Percentiles rank a stretch among this genome's conserved stretches.
Conservation (phyloP, 164 flowering plant species). For the Dillenia turbinata region DNA sequence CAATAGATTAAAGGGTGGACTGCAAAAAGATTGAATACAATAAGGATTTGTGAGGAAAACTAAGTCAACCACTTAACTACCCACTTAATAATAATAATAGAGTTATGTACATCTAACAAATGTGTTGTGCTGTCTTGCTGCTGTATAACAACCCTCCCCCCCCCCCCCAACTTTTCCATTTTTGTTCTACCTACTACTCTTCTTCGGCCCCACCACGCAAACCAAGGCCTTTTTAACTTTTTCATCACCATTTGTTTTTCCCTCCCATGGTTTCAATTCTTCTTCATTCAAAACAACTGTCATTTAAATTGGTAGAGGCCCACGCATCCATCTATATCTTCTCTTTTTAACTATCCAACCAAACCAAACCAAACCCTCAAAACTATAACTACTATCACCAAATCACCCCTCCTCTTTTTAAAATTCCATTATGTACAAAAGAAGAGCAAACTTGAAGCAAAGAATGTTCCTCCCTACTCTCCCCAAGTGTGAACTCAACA, state of each 20-base stretch:
- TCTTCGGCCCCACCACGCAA: background rate
- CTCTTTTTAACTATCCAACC: constrained; percentile 16
- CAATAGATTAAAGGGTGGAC: too few relatives aligned
- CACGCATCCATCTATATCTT: background rate
- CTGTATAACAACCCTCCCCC: too few relatives aligned
- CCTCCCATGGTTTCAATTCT: constrained; percentile 11
- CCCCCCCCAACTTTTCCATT: too few relatives aligned
- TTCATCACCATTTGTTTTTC: background rate
- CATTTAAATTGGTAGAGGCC: constrained; percentile 8
- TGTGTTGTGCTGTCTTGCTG: too few relatives aligned
- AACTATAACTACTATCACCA: constrained; percentile 19
- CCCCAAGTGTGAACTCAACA: background rate
- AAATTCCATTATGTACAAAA: constrained; percentile 17
- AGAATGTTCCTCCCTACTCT: constrained; percentile 8
- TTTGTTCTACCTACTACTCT: background rate
- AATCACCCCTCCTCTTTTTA: background rate
- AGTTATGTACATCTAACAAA: too few relatives aligned
- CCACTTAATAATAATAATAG: too few relatives aligned
- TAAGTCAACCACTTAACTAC: too few relatives aligned
- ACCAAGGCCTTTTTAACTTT: background rate
- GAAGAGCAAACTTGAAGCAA: constrained; percentile 6
- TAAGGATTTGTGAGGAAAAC: too few relatives aligned
- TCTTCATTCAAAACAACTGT: background rate
- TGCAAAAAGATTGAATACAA: too few relatives aligned
- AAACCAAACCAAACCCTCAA: constrained; percentile 27